Percentiles rank a stretch among this genome's conserved stretches.
Conservation (phyloP, 306 rosid species). For the Dicorynia guianensis region DNA sequence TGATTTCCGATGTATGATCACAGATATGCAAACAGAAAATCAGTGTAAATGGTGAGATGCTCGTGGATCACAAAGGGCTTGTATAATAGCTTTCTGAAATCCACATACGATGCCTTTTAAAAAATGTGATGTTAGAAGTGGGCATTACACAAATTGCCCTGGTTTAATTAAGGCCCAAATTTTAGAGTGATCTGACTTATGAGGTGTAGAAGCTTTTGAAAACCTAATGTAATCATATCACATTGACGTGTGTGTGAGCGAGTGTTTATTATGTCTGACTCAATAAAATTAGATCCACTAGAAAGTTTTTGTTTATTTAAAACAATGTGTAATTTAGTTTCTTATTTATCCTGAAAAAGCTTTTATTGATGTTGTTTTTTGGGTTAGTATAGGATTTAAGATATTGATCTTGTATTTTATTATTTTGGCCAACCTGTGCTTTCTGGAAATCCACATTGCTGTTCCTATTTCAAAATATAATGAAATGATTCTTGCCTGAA, state of each 20-base stretch:
- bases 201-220: not conserved
- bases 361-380: not conserved
- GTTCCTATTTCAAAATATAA: conserved; percentile 1
- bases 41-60: conserved; percentile 3
- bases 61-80: not conserved
- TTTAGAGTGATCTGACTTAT: conserved; percentile 17
- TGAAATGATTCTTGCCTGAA: not conserved
- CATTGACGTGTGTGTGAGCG: not conserved
- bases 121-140: not conserved
- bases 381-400: not conserved
- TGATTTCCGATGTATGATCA: conserved; percentile 19
- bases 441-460: conserved; percentile 11
- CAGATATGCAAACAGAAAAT: not conserved
- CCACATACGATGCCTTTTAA: not conserved
- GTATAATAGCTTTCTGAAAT: not conserved
- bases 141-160: conserved; percentile 11
- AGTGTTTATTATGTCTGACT: conserved; percentile 5
- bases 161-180: conserved; percentile 6
- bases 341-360: not conserved
- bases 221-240: too few species aligned
- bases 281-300: not conserved
- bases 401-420: not conserved
- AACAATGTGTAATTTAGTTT: not conserved
- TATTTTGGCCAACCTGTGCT: not conserved
- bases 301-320: not conserved